Conservation (phyloP, 2,329 filamentous ascomycete genomes). For the Talaromyces funiculosus region DNA sequence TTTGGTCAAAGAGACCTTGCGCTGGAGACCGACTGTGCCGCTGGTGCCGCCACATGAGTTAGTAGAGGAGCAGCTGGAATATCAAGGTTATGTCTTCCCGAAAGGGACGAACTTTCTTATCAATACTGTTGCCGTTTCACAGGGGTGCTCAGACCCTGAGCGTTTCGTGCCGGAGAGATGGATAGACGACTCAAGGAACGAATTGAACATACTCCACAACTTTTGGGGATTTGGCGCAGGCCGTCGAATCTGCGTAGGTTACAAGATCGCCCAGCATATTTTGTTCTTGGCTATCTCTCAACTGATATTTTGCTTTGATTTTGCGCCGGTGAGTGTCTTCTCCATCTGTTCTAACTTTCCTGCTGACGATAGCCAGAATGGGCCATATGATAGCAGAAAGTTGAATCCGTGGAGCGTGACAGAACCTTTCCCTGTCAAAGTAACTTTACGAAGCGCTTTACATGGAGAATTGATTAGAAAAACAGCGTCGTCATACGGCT, state of each 20-base stretch:
- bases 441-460: neutral
- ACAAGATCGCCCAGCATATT: neutral
- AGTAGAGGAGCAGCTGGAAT: neutral
- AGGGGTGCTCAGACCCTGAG: neutral
- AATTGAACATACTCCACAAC: neutral
- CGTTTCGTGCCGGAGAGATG: neutral
- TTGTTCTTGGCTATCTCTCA: neutral
- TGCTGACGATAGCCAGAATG: neutral
- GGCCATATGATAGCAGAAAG: neutral
- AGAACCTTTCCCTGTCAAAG: neutral
- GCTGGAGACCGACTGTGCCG: slow-evolving; percentile 1
- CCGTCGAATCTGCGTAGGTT: neutral
- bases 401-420: neutral
- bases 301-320: neutral
- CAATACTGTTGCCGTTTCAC: neutral
- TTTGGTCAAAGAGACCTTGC: neutral
- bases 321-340: neutral
- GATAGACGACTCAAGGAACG: neutral
- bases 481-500: neutral
- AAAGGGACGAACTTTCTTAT: neutral
- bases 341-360: neutral
- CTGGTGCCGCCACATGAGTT: neutral
- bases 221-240: neutral
- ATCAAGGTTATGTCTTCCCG: neutral
- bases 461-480: neutral